Evolutionary conservation across 225 moss, liverwort and hornwort species (phyloP).

Genomic region (Pseudisothecium myosuroides): DNA sequence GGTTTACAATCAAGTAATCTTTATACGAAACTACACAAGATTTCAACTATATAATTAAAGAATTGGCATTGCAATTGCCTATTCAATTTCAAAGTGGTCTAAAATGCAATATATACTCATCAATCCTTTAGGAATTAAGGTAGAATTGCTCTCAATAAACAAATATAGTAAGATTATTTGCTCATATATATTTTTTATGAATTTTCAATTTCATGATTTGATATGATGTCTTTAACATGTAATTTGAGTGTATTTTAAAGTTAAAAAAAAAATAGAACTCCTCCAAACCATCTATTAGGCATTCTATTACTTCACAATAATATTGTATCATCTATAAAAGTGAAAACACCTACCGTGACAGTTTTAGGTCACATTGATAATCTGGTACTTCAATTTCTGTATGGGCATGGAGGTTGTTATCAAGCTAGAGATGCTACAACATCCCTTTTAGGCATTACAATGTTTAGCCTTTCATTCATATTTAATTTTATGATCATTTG

Average conservation of each 20-base stretch:
- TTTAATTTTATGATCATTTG: not conserved
- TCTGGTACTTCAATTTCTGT: not conserved
- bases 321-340: not conserved
- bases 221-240: not conserved
- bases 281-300: not conserved
- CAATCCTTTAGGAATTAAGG: not conserved
- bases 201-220: not conserved
- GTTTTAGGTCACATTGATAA: not conserved
- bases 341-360: accelerated
- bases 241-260: not conserved
- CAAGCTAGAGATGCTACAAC: not conserved
- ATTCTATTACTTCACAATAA: not conserved
- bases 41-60: not conserved
- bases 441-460: not conserved
- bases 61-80: not conserved
- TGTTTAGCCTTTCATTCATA: accelerated
- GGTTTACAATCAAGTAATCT: not conserved
- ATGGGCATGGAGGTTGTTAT: too few species aligned
- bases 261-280: not conserved
- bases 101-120: not conserved
- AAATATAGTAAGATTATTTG: not conserved
- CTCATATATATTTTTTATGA: not conserved
- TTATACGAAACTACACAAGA: accelerated
- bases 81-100: not conserved
- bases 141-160: not conserved